These are phyloP conservation scores for Pulveroboletus sp. DNA, from an alignment of 768 basidiomycete genomes.

Conservation along the genomic window DNA sequence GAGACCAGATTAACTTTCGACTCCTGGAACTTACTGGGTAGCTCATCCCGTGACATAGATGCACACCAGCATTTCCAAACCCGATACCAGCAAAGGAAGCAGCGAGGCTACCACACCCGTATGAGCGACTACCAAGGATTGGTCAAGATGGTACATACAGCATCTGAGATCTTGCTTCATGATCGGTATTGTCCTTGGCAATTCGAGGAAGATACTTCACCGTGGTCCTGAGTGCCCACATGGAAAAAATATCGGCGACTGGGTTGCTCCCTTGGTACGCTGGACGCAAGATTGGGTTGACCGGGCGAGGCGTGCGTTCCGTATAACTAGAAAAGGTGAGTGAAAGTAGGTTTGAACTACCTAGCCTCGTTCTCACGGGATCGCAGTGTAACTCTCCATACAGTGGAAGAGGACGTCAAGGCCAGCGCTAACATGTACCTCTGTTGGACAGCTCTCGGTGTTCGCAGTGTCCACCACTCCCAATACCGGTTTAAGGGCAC, in stretches of 20 bases:
- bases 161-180: conserved; percentile 87
- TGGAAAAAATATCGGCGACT: conserved; percentile 91
- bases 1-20: neutral
- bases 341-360: conserved; percentile 1
- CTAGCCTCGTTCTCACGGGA: conserved; percentile 54
- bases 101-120: conserved; percentile 54
- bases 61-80: conserved; percentile 91
- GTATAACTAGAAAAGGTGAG: conserved; percentile 55
- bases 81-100: conserved; percentile 95
- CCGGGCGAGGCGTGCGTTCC: conserved; percentile 83
- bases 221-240: conserved; percentile 88
- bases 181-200: conserved; percentile 70
- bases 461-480: conserved; percentile 87
- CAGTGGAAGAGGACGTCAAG: conserved; percentile 96
- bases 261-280: conserved; percentile 94
- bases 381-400: conserved; percentile 90
- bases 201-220: conserved; percentile 87
- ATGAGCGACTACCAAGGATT: neutral
- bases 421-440: conserved; percentile 91
- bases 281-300: conserved; percentile 86
- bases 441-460: conserved; percentile 87
- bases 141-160: conserved; percentile 46
- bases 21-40: conserved; percentile 56
- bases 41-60: conserved; percentile 86
- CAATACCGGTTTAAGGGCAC: conserved; percentile 85